Base-by-base conservation (phyloP, 2,329 filamentous ascomycete species). In the Ceratocystis papillata region DNA sequence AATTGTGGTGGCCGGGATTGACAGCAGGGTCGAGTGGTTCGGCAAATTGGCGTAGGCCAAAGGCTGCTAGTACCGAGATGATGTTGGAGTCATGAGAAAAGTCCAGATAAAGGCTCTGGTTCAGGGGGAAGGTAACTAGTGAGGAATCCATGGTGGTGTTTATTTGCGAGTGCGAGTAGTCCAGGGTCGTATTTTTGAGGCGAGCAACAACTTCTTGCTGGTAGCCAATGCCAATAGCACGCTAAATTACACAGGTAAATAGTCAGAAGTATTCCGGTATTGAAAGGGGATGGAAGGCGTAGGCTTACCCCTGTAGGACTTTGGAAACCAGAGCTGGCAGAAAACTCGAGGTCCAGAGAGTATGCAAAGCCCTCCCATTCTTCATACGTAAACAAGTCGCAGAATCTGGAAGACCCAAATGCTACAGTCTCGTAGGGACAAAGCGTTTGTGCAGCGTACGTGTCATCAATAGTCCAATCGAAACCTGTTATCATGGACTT, bases 361-460 rank as follows among this genome's bases (percentile, higher is more conserved):
- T 92, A 92, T 66, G 86, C 85, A 71, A 87, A 91, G 48, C 80
- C 83, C 62, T 83, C 75, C 87, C 87, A 92, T 72, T 92, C 88
- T 22, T 86, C 79, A 70, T 86, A 89, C 0, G 84, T 90, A 73
- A 91, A 92, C 3, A 92, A 79, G 28, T 83, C 77, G 72, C 88
- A 92, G 77, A 89, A 92, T 8, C 79, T 80, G 70, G 86, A 89
- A 76, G 85, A 91, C 25, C 88, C 88, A 67, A 87, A 85, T 0
- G 86, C 84, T n/a, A 89, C 81, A 0, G 87, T 90, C 74, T 92
- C 88, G 71, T 91, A 92, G 0, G 88, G 84, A 70, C 88, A 92
- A 72, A 91, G 79, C 2, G 79, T 85, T 73, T 91, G 88, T 0
- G 84, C 84, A 20, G 86, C 83, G 73, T 86, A 88, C 0, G 81